Evolutionary conservation across 352 stramenopile genomes (phyloP).

Genomic region (Phytophthora hybrid): DNA sequence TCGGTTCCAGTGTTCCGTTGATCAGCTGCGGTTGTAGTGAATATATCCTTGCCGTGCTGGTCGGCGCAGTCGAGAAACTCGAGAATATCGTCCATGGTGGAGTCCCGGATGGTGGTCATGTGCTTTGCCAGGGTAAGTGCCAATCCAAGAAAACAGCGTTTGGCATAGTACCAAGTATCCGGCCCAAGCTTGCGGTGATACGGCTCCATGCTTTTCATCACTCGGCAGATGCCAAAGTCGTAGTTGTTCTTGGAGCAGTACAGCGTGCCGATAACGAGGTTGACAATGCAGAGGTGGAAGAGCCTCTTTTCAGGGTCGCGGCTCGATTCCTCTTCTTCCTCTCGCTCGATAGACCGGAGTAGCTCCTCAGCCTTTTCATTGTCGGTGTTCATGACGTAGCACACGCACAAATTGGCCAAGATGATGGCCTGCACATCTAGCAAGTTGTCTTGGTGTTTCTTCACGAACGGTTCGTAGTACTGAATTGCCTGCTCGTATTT

Average conservation of each 20-base stretch:
- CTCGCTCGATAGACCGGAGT: conserved; percentile 94
- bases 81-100: conserved; percentile 94
- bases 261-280: conserved; percentile 97
- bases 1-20: conserved; percentile 39
- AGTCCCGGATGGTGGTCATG: conserved; percentile 95
- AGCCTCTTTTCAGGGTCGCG: conserved; percentile 91
- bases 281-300: conserved; percentile 98
- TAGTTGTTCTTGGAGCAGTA: conserved; percentile 99
- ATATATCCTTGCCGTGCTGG: conserved; percentile 93
- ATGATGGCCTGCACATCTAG: conserved; percentile 96
- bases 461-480: conserved; percentile 97
- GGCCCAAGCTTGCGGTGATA: background rate
- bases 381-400: conserved; percentile 98
- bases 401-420: conserved; percentile 97
- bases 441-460: conserved; percentile 91
- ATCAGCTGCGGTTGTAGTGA: conserved; percentile 77
- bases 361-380: conserved; percentile 97
- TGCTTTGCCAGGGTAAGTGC: conserved; percentile 95
- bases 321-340: conserved; percentile 92
- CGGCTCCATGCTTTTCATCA: conserved; percentile 92
- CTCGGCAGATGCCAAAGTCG: conserved; percentile 96
- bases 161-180: conserved; percentile 93
- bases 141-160: conserved; percentile 92
- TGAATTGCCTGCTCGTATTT: conserved; percentile 90
- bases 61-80: conserved; percentile 74